Base-by-base conservation (phyloP, 306 rosid species). In the Myrica gale region DNA sequence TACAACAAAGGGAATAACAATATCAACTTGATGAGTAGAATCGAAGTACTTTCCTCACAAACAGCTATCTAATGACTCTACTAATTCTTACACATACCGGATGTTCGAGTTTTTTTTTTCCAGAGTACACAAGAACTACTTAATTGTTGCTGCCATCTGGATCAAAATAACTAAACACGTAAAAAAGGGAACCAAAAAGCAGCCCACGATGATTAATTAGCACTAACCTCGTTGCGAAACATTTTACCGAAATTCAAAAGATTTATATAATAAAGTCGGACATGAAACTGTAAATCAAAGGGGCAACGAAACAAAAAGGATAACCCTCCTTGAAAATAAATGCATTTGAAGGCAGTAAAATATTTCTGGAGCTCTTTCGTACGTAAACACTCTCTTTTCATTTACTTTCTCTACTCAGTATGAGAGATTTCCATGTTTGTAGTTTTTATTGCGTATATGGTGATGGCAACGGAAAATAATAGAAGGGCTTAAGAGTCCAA, bases 91-190 rank as follows among this genome's bases (percentile, higher is more conserved):
- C 16, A 42, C 26, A 66, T 42, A 66, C 70, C 50, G n/a, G 6
- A 42, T 66, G 70, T 19, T 66, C 42, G 67, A 60, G 17, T 60
- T 60, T 60, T 1, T n/a, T 26, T 60, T 60, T 42, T 66, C 4
- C 15, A 66, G 70, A 13, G 70, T 48, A 41, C 13, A 9, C 41
- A 48, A 66, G 50, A 42, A 66, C 26, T 43, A 17, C 13, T 66
- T 66, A 26, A 17, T 42, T 66, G 70, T 42, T 66, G 70, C 50
- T 43, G 48, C 70, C 70, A 66, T 66, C 70, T 66, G 70, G 70
- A 66, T 66, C 44, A 61, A 55, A 58, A 26, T 60, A 26, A 23
- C 26, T 26, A 60, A 60, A 60, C 66, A 60, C 12, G 17, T 11
- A 66, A 66, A 66, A 42, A 66, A 42, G 23, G 47, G 21, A 66